Percentiles rank a stretch among this genome's conserved stretches.
These are phyloP conservation scores for Cryomyces minteri DNA, from an alignment of 495 filamentous ascomycete genomes.

Conservation along the genomic window DNA sequence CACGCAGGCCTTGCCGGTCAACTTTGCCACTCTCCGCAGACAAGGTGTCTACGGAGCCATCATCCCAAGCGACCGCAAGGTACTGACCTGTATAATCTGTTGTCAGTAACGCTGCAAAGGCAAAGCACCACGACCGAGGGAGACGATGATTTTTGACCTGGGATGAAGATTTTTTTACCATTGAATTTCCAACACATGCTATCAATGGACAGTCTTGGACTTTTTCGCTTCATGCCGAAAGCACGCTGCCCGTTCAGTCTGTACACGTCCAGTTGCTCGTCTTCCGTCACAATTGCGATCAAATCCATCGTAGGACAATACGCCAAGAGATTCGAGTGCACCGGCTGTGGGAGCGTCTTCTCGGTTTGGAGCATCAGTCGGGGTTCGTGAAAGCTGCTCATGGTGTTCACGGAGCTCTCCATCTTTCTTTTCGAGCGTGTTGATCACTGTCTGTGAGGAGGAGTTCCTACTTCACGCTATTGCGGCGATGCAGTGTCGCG, in stretches of 20 bases:
- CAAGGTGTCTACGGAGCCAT: conserved; percentile 49
- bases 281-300: conserved; percentile 46
- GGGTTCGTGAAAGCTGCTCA: background rate
- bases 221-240: conserved; percentile 36
- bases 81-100: conserved; percentile 36
- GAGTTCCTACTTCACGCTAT: too few species aligned
- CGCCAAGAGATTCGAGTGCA: conserved; percentile 37
- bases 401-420: too few species aligned
- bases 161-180: conserved; percentile 28
- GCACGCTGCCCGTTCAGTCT: conserved; percentile 51
- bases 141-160: conserved; percentile 6
- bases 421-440: too few species aligned
- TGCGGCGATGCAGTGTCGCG: too few species aligned
- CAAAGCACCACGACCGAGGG: background rate
- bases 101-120: too few species aligned
- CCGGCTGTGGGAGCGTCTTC: conserved; percentile 34
- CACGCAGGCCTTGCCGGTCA: conserved; percentile 34
- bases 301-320: conserved; percentile 78
- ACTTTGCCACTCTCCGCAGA: conserved; percentile 61
- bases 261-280: conserved; percentile 43
- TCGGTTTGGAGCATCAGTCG: conserved; percentile 22
- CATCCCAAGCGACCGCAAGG: conserved; percentile 61
- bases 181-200: conserved; percentile 61
- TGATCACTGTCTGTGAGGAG: too few species aligned
- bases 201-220: conserved; percentile 27